Evolutionary conservation across 495 filamentous ascomycete species (phyloP), one percentile per base, ranked within the genome.

Genomic region (Xylaria grammica): DNA sequence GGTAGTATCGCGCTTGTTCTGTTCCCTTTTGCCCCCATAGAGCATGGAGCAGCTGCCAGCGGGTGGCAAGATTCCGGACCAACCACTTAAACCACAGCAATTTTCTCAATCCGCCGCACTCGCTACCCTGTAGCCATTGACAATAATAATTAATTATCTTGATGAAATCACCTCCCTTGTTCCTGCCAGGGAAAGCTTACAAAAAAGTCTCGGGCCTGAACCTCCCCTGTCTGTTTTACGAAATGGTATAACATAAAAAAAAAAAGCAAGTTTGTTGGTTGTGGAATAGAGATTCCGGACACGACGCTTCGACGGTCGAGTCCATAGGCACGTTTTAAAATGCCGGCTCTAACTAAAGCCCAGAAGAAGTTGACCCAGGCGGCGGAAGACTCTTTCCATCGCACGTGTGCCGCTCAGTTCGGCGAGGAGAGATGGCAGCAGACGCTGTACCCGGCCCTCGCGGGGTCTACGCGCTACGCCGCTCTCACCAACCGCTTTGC

Each of bases 261-360:
- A 27, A 7, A 8, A 29, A 13, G 51, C 3, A 30, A 20, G 9
- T 30, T 26, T 4, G 19, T 53, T 13, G 50, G 50, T 19, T n/a
- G 26, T n/a, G n/a, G n/a, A n/a, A n/a, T n/a, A n/a, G 17, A 27
- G 49, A n/a, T 0, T 51, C 26, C 10, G 19, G n/a, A 51, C 4
- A 51, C 15, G 48, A 17, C 11, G 29, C 17, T 29, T 34, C 50
- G n/a, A n/a, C 13, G n/a, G 34, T n/a, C 17, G 22, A 7, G 7
- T 29, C 20, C 13, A 19, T 10, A 9, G n/a, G 20, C 6, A 34
- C 19, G 38, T 8, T 15, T 9, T 20, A 57, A 49, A 19, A 65
- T 65, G 63, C 54, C 63, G n/a, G 45, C 63, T 15, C 40, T 65
- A 17, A 65, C 63, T 20, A 65, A 65, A 6, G 63, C 63, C 6